Evolutionary conservation across 352 stramenopile genomes (phyloP).

Genomic region (Globisporangium uncinulatum): DNA sequence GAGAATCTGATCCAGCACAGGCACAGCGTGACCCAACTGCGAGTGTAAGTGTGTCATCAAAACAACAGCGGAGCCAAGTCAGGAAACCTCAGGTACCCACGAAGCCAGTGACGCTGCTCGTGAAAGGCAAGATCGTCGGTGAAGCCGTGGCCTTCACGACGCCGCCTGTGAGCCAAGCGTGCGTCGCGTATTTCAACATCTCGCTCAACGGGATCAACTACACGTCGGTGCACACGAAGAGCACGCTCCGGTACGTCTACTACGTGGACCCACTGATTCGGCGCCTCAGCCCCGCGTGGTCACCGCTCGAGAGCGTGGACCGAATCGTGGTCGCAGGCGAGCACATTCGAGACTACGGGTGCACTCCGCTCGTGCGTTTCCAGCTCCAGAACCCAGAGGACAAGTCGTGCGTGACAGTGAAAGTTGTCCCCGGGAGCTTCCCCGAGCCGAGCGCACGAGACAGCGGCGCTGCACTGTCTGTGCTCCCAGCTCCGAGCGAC

Average conservation of each 20-base stretch:
- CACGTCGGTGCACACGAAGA: constrained; percentile 36
- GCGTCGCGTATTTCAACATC: constrained; percentile 52
- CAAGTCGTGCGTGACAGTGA: constrained; percentile 8
- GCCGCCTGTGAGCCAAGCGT: constrained; percentile 29
- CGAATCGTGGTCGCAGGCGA: constrained; percentile 37
- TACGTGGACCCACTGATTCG: constrained; percentile 48
- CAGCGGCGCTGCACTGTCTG: background rate
- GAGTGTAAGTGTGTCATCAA: background rate
- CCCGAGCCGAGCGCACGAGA: constrained; percentile 5
- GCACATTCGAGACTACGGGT: constrained; percentile 46
- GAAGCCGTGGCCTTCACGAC: constrained; percentile 51
- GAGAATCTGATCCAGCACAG: background rate
- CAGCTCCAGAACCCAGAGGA: constrained; percentile 26
- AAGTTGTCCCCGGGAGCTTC: constrained; percentile 28
- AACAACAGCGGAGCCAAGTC: background rate
- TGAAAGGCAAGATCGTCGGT: constrained; percentile 54
- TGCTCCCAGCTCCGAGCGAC: background rate
- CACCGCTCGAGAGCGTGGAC: constrained; percentile 25
- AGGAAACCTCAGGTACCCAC: background rate
- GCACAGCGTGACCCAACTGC: background rate
- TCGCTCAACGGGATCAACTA: constrained; percentile 77
- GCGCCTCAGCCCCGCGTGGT: constrained; percentile 45
- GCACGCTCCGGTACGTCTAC: constrained; percentile 47
- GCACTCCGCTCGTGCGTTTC: constrained; percentile 38
- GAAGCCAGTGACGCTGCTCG: constrained; percentile 15